These are phyloP conservation scores for Dunaliella salina DNA, from an alignment of 163 green algal species.

Conservation along the genomic window DNA sequence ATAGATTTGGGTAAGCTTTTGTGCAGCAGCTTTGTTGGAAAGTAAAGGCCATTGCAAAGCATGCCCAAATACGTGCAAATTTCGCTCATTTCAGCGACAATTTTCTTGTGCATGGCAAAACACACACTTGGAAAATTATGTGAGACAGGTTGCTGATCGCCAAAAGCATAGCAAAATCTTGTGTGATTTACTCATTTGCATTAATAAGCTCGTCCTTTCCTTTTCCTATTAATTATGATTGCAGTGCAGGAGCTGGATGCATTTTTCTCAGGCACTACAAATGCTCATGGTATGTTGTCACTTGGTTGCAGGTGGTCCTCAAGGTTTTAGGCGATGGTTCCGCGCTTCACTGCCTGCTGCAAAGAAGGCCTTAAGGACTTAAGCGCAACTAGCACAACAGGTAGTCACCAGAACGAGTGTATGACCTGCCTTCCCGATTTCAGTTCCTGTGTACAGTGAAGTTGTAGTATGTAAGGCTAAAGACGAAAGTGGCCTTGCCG, in stretches of 20 bases:
- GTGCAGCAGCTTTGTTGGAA: too few relatives aligned
- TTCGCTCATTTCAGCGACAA: background rate
- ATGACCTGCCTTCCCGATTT: background rate
- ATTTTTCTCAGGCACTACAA: too few relatives aligned
- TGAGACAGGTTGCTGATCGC: background rate
- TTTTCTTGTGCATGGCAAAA: too few relatives aligned
- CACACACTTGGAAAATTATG: background rate
- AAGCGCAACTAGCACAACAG: conserved; percentile 49
- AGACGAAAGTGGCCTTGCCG: background rate
- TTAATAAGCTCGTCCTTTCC: background rate
- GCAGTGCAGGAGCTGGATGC: background rate
- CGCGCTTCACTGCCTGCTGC: conserved; percentile 27
- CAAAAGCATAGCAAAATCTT: background rate
- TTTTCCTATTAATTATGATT: too few relatives aligned
- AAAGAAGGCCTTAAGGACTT: conserved; percentile 35
- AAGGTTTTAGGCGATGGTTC: conserved; percentile 23
- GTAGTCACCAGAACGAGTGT: background rate
- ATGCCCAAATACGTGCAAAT: background rate
- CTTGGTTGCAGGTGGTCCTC: conserved; percentile 19
- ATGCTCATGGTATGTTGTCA: background rate
- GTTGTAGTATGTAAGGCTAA: background rate
- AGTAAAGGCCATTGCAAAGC: background rate
- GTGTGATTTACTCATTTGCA: background rate
- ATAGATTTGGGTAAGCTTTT: conserved; percentile 22
- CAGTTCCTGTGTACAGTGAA: background rate